phyloP scores from a whole-genome alignment of 805 yeast species.

The Starmerella bombi region DNA sequence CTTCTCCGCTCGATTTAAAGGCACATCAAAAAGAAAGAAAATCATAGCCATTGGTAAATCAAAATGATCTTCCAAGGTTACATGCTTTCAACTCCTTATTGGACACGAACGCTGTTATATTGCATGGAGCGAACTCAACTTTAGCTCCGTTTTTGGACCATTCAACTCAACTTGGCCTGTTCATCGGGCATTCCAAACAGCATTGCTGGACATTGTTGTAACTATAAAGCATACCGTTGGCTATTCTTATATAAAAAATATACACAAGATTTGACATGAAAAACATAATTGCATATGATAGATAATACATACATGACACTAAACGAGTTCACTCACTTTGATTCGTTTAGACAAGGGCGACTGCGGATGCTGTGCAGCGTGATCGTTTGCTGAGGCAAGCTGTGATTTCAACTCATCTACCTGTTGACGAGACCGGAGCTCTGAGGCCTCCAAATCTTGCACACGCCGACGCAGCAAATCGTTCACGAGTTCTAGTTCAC shows the following conservation, averaged over 20 bases:
- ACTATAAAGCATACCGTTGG: too few relatives aligned
- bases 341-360: slow-evolving; percentile 10
- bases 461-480: slow-evolving; percentile 77
- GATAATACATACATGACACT: neutral
- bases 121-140: slow-evolving; percentile 1
- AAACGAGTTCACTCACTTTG: slow-evolving; percentile 15
- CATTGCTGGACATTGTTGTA: neutral
- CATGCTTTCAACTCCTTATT: neutral
- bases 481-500: slow-evolving; percentile 81
- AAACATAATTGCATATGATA: neutral
- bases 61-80: too few relatives aligned
- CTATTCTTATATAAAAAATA: too few relatives aligned
- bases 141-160: neutral
- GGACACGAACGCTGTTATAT: neutral
- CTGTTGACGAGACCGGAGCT: slow-evolving; percentile 25
- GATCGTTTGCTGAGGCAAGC: neutral
- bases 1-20: slow-evolving; percentile 1
- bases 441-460: slow-evolving; percentile 53
- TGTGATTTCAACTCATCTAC: slow-evolving; percentile 10
- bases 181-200: neutral
- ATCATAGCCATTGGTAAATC: too few relatives aligned
- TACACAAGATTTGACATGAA: neutral
- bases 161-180: neutral
- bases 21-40: neutral
- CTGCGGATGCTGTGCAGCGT: neutral